A percentile compares a stretch with the other conserved stretches of the same genome.
Evolutionary conservation across 1,284 basidiomycete genomes (phyloP).

Genomic region (Leccinum pachyderme): DNA sequence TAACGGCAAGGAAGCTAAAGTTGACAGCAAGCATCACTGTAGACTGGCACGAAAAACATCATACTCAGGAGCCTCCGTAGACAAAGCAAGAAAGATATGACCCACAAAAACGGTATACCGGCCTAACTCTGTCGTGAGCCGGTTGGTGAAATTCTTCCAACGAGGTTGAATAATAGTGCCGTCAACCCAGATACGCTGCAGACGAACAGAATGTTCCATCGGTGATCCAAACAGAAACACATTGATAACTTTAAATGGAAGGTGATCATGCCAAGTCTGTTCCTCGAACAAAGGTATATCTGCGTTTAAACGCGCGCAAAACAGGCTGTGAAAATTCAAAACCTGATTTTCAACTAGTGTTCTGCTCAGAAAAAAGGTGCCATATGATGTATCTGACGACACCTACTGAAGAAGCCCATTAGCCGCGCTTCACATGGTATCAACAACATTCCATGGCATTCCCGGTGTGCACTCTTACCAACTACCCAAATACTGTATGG

Average conservation of each 20-base stretch:
- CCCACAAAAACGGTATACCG: conserved; percentile 51
- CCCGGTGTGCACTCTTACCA: conserved; percentile 4
- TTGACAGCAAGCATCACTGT: conserved; percentile 24
- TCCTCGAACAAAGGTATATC: conserved; percentile 7
- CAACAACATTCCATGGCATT: neutral
- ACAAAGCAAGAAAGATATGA: neutral
- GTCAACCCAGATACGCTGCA: conserved; percentile 24
- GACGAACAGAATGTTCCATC: conserved; percentile 12
- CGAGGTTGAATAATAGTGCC: conserved; percentile 22
- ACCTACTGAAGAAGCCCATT: conserved; percentile 18
- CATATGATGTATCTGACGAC: neutral
- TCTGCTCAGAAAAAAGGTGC: neutral
- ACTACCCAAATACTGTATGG: conserved; percentile 19
- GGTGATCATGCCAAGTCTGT: conserved; percentile 10
- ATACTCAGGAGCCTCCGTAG: neutral
- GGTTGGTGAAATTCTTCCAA: conserved; percentile 38
- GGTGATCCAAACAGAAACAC: conserved; percentile 14
- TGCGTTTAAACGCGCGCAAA: conserved; percentile 17
- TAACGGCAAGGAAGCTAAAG: conserved; percentile 18
- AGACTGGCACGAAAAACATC: conserved; percentile 8
- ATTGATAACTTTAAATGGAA: conserved; percentile 6
- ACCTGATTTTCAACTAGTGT: conserved; percentile 17
- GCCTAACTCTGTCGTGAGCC: conserved; percentile 48
- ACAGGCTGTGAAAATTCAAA: conserved; percentile 15
- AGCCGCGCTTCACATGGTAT: conserved; percentile 13